A percentile compares a stretch with the other conserved stretches of the same genome.
Evolutionary conservation across 306 rosid genomes (phyloP).

Genomic region (Lathyrus oleraceus): DNA sequence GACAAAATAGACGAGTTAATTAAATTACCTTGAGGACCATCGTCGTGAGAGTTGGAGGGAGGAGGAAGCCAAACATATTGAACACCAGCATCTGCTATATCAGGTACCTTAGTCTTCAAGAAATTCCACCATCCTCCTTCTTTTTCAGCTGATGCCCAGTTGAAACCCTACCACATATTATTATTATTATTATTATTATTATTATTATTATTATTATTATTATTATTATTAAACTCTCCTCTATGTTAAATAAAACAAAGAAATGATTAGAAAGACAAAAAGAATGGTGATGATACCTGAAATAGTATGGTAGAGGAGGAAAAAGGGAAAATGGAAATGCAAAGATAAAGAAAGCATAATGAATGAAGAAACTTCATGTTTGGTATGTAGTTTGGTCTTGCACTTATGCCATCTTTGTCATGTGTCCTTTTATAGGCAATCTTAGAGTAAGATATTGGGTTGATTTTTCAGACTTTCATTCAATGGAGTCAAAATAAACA

Average conservation of each 20-base stretch:
- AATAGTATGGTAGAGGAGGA: slow-evolving; percentile 54
- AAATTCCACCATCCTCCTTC: slow-evolving; percentile 66
- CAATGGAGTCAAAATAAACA: not conserved
- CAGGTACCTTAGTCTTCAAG: slow-evolving; percentile 47
- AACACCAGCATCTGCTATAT: slow-evolving; percentile 52
- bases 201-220: too few relatives aligned
- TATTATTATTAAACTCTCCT: not conserved
- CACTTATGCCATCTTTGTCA: too few relatives aligned
- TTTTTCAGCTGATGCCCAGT: slow-evolving; percentile 63
- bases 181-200: too few relatives aligned
- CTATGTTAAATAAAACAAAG: not conserved
- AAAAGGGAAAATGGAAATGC: slow-evolving; percentile 46
- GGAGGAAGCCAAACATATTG: slow-evolving; percentile 90
- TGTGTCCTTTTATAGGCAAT: slow-evolving; percentile 25
- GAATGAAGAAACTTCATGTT: slow-evolving; percentile 38
- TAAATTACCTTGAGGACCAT: slow-evolving; percentile 49
- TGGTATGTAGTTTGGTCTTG: not conserved
- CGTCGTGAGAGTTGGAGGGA: slow-evolving; percentile 53
- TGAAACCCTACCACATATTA: slow-evolving; percentile 55
- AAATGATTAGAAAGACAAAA: not conserved
- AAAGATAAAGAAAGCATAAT: slow-evolving; percentile 48
- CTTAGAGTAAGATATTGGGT: not conserved
- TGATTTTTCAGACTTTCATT: not conserved
- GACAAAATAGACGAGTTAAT: not conserved
- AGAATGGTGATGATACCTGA: slow-evolving; percentile 46